A percentile compares a stretch with the other conserved stretches of the same genome.
Evolutionary conservation across 345 rosid species (phyloP).

Genomic region (Schrenkiella parvula): DNA sequence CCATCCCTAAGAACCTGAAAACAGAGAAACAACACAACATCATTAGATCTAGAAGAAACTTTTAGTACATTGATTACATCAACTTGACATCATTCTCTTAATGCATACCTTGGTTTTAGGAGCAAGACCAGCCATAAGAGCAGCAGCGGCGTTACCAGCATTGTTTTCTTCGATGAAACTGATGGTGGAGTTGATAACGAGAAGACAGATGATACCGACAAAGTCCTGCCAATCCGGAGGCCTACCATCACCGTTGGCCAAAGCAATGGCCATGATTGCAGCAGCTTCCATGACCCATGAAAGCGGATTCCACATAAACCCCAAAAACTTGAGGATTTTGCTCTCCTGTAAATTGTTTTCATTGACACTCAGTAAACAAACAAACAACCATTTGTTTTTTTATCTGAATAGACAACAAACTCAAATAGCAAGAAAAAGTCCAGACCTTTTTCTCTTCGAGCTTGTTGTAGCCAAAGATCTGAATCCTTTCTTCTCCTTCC

Average conservation of each 20-base stretch:
- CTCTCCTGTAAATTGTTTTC: conserved; percentile 47
- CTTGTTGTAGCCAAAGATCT: conserved; percentile 88
- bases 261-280: conserved; percentile 83
- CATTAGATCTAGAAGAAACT: neutral
- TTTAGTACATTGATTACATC: neutral
- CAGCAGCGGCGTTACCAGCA: conserved; percentile 91
- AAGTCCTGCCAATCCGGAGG: conserved; percentile 98
- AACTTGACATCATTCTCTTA: neutral
- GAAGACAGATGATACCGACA: conserved; percentile 71
- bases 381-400: neutral
- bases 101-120: conserved; percentile 75
- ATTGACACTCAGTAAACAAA: conserved; percentile 1
- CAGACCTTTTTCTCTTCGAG: conserved; percentile 82
- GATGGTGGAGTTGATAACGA: conserved; percentile 83
- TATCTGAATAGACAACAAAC: neutral
- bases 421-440: neutral
- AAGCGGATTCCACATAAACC: conserved; percentile 92
- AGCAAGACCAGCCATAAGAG: conserved; percentile 97
- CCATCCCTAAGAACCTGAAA: conserved; percentile 75
- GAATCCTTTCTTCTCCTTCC: conserved; percentile 66
- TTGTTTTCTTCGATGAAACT: conserved; percentile 92
- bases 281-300: conserved; percentile 97
- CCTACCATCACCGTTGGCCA: conserved; percentile 67
- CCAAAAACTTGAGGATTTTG: conserved; percentile 73
- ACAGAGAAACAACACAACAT: neutral